phyloP scores from a whole-genome alignment of 2,329 filamentous ascomycete genomes.

The Monosporascus sp. region DNA sequence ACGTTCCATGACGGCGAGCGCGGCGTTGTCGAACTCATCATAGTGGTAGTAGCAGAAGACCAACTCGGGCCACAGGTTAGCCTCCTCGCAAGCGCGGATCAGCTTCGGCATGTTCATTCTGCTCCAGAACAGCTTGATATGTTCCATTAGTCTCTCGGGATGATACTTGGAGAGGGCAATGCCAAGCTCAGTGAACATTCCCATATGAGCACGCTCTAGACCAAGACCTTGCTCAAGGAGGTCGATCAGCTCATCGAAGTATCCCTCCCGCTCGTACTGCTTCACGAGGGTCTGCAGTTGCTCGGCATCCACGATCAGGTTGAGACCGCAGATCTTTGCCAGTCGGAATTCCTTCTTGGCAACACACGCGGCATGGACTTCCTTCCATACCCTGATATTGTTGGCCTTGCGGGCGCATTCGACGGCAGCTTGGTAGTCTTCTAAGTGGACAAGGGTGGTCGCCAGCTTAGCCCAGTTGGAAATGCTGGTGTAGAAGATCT shows the following conservation, averaged over 20 bases:
- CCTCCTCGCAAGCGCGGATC: conserved; percentile 88
- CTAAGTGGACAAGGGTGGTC: conserved; percentile 93
- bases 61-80: conserved; percentile 93
- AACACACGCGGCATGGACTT: conserved; percentile 94
- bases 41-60: conserved; percentile 98
- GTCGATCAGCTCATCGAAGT: conserved; percentile 96
- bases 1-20: conserved; percentile 95
- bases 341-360: conserved; percentile 98
- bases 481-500: conserved; percentile 98
- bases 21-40: conserved; percentile 96
- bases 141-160: conserved; percentile 94
- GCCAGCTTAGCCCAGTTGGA: conserved; percentile 99
- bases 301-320: conserved; percentile 95
- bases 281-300: conserved; percentile 89
- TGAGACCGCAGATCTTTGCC: conserved; percentile 96
- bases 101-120: conserved; percentile 97
- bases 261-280: conserved; percentile 94
- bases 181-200: conserved; percentile 90
- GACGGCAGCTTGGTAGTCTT: conserved; percentile 94
- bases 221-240: conserved; percentile 93
- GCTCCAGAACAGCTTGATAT: conserved; percentile 97
- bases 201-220: conserved; percentile 89
- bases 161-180: conserved; percentile 93
- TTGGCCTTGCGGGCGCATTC: conserved; percentile 98
- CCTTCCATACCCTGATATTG: conserved; percentile 98